A percentile compares a stretch with the other conserved stretches of the same genome.
Conservation (phyloP, 1,284 basidiomycete genomes). For the Polyporus tsugae region DNA sequence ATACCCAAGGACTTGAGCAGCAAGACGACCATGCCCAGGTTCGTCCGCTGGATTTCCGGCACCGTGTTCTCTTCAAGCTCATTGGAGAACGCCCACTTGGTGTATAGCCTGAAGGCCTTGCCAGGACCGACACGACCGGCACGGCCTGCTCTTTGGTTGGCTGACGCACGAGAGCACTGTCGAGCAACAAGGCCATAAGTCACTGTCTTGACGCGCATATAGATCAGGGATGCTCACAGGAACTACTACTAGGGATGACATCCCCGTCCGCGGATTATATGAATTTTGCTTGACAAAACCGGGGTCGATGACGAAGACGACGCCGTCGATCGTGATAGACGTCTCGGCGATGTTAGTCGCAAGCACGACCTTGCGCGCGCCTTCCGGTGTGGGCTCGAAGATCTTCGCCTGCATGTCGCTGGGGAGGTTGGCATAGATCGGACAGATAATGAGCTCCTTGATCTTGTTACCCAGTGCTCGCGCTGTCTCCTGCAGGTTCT, state of each 20-base stretch:
- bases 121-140: slow-evolving; percentile 98
- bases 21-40: slow-evolving; percentile 96
- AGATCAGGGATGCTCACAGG: slow-evolving; percentile 66
- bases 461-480: slow-evolving; percentile 96
- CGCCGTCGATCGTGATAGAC: slow-evolving; percentile 97
- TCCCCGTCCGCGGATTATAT: slow-evolving; percentile 95
- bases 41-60: slow-evolving; percentile 98
- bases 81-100: slow-evolving; percentile 95
- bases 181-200: not conserved
- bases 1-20: slow-evolving; percentile 96
- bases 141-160: slow-evolving; percentile 95
- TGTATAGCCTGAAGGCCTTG: slow-evolving; percentile 98
- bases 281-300: slow-evolving; percentile 99
- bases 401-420: slow-evolving; percentile 99
- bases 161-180: slow-evolving; percentile 95
- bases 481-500: slow-evolving; percentile 95
- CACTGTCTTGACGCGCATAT: not conserved
- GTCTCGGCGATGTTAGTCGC: slow-evolving; percentile 99
- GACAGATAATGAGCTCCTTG: slow-evolving; percentile 93
- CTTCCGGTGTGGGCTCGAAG: slow-evolving; percentile 97
- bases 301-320: slow-evolving; percentile 98
- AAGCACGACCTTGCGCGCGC: slow-evolving; percentile 95
- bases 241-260: slow-evolving; percentile 94
- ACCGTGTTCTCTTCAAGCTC: slow-evolving; percentile 97
- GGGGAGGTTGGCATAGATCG: slow-evolving; percentile 98